Conservation (phyloP, 768 basidiomycete genomes). For the Terana coerulea region DNA sequence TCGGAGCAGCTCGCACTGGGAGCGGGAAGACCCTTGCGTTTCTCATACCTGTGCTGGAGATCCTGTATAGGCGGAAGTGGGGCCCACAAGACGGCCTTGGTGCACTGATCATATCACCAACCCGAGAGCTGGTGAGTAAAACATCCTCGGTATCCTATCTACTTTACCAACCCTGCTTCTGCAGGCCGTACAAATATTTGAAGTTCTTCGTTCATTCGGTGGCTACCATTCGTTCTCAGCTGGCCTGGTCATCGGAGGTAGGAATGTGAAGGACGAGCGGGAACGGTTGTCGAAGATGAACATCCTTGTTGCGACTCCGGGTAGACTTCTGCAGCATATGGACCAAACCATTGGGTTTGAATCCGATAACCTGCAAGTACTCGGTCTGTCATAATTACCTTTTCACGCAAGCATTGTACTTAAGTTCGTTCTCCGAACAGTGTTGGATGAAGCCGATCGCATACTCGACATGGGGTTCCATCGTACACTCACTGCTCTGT, state of each 20-base stretch:
- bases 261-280: conserved; percentile 88
- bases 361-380: conserved; percentile 82
- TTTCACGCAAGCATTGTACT: background rate
- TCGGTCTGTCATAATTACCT: conserved; percentile 52
- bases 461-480: conserved; percentile 97
- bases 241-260: conserved; percentile 94
- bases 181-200: conserved; percentile 97
- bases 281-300: conserved; percentile 93
- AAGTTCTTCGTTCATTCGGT: conserved; percentile 91
- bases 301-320: conserved; percentile 97
- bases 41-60: conserved; percentile 62
- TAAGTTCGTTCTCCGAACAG: conserved; percentile 32
- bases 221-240: conserved; percentile 90
- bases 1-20: conserved; percentile 68
- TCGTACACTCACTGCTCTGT: conserved; percentile 81
- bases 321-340: conserved; percentile 93
- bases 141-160: no score
- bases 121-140: conserved; percentile 76
- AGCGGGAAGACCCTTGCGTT: conserved; percentile 77
- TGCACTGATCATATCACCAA: conserved; percentile 90
- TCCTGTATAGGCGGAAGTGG: conserved; percentile 63
- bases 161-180: no score
- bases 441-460: conserved; percentile 95
- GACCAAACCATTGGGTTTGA: conserved; percentile 97
- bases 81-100: conserved; percentile 75